Evolutionary conservation across 257 asterid genomes (phyloP).

Genomic region (Jasminum sambac): DNA sequence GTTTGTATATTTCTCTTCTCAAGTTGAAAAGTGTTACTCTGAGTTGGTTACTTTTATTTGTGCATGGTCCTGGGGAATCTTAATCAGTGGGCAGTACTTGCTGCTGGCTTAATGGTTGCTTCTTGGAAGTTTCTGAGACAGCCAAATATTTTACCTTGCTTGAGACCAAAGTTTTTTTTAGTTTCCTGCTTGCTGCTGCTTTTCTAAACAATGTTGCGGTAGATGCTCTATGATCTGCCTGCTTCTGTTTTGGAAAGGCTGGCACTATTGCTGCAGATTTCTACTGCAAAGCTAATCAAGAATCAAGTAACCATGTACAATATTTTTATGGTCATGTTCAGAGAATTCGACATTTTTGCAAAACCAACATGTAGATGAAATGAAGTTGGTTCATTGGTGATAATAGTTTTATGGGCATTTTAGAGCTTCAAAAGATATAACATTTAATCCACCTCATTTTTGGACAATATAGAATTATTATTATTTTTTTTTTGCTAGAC

Average conservation of each 20-base stretch:
- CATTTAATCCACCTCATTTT: constrained; percentile 1
- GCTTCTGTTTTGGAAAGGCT: neutral
- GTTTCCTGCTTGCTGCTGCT: neutral
- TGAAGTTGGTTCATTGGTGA: neutral
- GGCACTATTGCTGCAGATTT: neutral
- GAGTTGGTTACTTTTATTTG: neutral
- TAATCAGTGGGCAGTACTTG: neutral
- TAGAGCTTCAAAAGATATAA: constrained; percentile 1
- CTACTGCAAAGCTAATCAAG: neutral
- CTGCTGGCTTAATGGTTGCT: neutral
- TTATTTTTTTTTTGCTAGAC: constrained; percentile 18
- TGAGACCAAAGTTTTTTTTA: neutral
- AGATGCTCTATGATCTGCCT: neutral
- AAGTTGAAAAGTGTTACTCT: too few species aligned
- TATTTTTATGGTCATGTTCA: neutral
- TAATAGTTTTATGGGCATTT: neutral
- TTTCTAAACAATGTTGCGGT: neutral
- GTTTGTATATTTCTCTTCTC: neutral
- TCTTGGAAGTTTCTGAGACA: neutral
- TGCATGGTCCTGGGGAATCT: neutral
- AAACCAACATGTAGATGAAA: neutral
- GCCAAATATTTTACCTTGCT: neutral
- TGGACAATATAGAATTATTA: constrained; percentile 19
- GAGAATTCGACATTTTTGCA: constrained; percentile 4
- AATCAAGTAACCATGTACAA: neutral